A percentile compares a stretch with the other conserved stretches of the same genome.
These are phyloP conservation scores for Desmodesmus armatus DNA, from an alignment of 139 green algal genomes.

Conservation along the genomic window DNA sequence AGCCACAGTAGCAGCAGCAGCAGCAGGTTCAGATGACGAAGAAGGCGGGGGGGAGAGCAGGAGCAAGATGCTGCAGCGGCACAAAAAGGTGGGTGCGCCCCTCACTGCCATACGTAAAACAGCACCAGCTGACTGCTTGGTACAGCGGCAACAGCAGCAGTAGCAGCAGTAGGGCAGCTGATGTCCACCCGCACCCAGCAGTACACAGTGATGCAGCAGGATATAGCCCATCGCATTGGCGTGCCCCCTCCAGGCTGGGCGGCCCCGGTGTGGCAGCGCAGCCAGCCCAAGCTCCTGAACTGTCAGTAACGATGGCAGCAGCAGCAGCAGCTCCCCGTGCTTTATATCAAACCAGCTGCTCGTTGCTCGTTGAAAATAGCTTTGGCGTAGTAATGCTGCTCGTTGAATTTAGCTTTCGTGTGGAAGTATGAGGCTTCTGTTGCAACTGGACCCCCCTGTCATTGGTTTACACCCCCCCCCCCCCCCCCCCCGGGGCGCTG, in stretches of 20 bases:
- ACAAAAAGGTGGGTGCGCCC: constrained; percentile 75
- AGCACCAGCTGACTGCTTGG: no score
- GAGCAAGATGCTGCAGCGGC: constrained; percentile 79
- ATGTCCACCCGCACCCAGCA: constrained; percentile 32
- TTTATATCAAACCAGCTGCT: not conserved
- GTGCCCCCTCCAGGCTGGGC: no score
- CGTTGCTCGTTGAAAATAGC: no score
- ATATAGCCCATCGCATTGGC: constrained; percentile 71
- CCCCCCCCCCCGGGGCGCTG: no score
- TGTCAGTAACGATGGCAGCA: constrained; percentile 73
- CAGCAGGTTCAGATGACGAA: not conserved
- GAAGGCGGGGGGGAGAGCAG: constrained; percentile 57
- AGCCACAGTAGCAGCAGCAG: not conserved
- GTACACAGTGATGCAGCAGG: constrained; percentile 81
- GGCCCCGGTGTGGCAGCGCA: no score
- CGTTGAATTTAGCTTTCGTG: no score
- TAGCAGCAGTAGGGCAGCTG: not conserved
- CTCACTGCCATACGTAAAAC: not conserved
- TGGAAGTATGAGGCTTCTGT: no score
- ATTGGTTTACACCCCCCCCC: no score
- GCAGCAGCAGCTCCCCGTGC: not conserved
- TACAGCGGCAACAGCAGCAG: not conserved
- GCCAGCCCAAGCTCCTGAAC: no score
- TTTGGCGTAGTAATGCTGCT: no score
- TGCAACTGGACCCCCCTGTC: no score